Percentiles rank a stretch among this genome's conserved stretches.
phyloP scores from a whole-genome alignment of 2,329 filamentous ascomycete genomes.

The Claviceps digitariae region DNA sequence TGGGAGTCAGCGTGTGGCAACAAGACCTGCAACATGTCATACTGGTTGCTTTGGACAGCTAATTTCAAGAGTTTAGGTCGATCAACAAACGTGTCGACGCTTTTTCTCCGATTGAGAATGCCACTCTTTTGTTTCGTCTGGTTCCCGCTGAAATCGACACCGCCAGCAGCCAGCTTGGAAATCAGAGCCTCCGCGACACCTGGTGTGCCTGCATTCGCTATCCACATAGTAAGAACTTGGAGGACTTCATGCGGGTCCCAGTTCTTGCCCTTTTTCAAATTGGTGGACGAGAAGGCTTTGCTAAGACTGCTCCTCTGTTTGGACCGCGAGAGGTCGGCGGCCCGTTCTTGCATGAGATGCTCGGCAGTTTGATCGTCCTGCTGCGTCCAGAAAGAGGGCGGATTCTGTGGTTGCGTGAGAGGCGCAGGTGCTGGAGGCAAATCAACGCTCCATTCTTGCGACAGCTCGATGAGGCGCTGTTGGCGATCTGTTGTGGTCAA shows the following conservation, averaged over 20 bases:
- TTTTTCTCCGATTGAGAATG: slow-evolving; percentile 34
- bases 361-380: slow-evolving; percentile 41
- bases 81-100: slow-evolving; percentile 33
- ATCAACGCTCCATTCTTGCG: slow-evolving; percentile 35
- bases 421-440: slow-evolving; percentile 26
- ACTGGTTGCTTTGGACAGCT: slow-evolving; percentile 35
- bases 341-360: slow-evolving; percentile 35
- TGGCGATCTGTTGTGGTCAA: slow-evolving; percentile 25
- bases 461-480: slow-evolving; percentile 35
- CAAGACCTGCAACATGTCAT: slow-evolving; percentile 40
- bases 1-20: slow-evolving; percentile 37
- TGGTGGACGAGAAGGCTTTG: slow-evolving; percentile 23
- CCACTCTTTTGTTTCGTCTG: slow-evolving; percentile 31
- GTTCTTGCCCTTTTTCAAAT: slow-evolving; percentile 31
- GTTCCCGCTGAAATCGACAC: slow-evolving; percentile 36
- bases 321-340: slow-evolving; percentile 20
- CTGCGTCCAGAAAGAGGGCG: slow-evolving; percentile 29
- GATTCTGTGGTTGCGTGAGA: slow-evolving; percentile 27
- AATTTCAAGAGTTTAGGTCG: slow-evolving; percentile 36
- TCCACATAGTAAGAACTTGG: slow-evolving; percentile 34
- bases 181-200: slow-evolving; percentile 44
- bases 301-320: slow-evolving; percentile 27
- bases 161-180: slow-evolving; percentile 31
- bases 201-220: slow-evolving; percentile 34
- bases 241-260: slow-evolving; percentile 42